Evolutionary conservation across 2,329 filamentous ascomycete genomes (phyloP).

Genomic region (Colletotrichum phormii): DNA sequence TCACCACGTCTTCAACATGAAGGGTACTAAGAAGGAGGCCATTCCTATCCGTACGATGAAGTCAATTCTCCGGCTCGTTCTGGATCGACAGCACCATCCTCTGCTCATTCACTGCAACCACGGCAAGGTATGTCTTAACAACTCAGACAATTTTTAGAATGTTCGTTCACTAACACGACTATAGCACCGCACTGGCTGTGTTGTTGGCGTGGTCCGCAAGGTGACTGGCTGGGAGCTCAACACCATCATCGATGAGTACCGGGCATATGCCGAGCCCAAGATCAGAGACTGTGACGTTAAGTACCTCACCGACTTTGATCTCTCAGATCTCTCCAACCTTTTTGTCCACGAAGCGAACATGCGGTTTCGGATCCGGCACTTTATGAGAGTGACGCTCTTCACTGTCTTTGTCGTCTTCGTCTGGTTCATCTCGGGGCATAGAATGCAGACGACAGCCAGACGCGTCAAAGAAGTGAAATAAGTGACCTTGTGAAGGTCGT

Average conservation of each 20-base stretch:
- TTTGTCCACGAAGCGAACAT: slow-evolving; percentile 44
- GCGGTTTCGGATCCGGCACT: slow-evolving; percentile 48
- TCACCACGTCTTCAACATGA: slow-evolving; percentile 81
- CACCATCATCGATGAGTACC: slow-evolving; percentile 79
- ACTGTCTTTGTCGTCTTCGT: slow-evolving; percentile 54
- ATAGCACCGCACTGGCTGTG: slow-evolving; percentile 88
- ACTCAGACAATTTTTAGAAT: neutral
- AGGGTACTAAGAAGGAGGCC: slow-evolving; percentile 86
- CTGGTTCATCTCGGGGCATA: slow-evolving; percentile 55
- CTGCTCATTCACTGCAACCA: slow-evolving; percentile 94
- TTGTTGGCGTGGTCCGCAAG: slow-evolving; percentile 84
- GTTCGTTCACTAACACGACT: slow-evolving; percentile 16
- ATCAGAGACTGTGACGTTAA: slow-evolving; percentile 69
- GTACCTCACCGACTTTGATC: slow-evolving; percentile 66
- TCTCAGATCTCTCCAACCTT: slow-evolving; percentile 51
- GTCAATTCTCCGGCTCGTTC: slow-evolving; percentile 76
- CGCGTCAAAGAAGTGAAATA: slow-evolving; percentile 29
- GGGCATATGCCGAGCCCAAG: slow-evolving; percentile 71
- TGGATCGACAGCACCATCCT: slow-evolving; percentile 81
- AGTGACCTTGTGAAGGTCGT: neutral
- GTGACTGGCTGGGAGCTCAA: slow-evolving; percentile 74
- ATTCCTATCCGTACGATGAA: slow-evolving; percentile 77
- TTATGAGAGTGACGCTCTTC: slow-evolving; percentile 57
- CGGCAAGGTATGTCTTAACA: slow-evolving; percentile 69
- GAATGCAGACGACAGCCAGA: slow-evolving; percentile 40